phyloP scores from a whole-genome alignment of 1,139 yeast genomes.

The Scheffersomyces insectosa region DNA sequence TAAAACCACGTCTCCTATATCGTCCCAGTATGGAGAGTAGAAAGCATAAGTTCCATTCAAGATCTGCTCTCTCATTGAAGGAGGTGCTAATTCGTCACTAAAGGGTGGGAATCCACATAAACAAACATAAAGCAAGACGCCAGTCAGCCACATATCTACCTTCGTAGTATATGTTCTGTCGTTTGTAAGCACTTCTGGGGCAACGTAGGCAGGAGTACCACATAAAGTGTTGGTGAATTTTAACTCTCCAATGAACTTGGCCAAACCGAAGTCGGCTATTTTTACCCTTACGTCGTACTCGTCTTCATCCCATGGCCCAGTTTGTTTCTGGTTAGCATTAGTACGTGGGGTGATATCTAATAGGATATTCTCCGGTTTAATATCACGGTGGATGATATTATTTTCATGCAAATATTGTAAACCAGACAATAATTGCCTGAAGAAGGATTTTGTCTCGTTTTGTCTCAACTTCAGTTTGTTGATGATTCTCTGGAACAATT shows the following conservation, averaged over 20 bases:
- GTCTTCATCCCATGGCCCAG: slow-evolving; percentile 68
- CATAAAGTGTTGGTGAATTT: slow-evolving; percentile 29
- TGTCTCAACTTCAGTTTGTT: slow-evolving; percentile 60
- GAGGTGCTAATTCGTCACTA: slow-evolving; percentile 79
- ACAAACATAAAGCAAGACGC: slow-evolving; percentile 73
- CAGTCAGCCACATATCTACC: slow-evolving; percentile 81
- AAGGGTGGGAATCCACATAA: slow-evolving; percentile 85
- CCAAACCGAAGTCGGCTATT: slow-evolving; percentile 64
- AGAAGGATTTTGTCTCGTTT: slow-evolving; percentile 61
- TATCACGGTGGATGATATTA: slow-evolving; percentile 85
- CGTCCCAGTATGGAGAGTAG: slow-evolving; percentile 81
- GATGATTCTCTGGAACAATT: slow-evolving; percentile 68
- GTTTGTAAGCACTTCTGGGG: slow-evolving; percentile 66
- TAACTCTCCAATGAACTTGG: slow-evolving; percentile 29
- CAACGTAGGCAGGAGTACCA: slow-evolving; percentile 49
- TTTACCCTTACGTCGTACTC: slow-evolving; percentile 67
- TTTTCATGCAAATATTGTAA: slow-evolving; percentile 62
- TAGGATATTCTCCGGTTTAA: slow-evolving; percentile 87
- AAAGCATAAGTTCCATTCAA: slow-evolving; percentile 67
- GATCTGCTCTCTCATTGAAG: slow-evolving; percentile 74
- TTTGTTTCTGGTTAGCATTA: slow-evolving; percentile 51
- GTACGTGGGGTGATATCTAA: slow-evolving; percentile 60
- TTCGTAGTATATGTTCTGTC: slow-evolving; percentile 65
- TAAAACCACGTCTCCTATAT: slow-evolving; percentile 60
- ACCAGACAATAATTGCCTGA: slow-evolving; percentile 63